Evolutionary conservation across 305 asterid genomes (phyloP).

Genomic region (Solanum hybrid): DNA sequence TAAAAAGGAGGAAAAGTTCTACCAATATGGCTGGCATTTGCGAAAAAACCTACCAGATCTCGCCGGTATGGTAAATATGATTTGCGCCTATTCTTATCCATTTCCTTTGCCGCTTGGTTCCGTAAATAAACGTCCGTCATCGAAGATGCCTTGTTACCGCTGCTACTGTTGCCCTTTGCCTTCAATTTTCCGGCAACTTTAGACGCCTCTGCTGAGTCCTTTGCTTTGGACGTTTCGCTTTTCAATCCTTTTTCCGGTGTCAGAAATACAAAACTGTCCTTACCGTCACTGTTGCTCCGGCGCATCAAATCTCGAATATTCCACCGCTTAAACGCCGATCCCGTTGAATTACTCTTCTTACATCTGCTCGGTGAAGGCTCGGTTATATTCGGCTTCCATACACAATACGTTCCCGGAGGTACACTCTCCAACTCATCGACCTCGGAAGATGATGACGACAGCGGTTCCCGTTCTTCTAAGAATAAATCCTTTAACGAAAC

Average conservation of each 20-base stretch:
- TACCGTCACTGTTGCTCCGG: slow-evolving; percentile 84
- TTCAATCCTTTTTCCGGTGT: slow-evolving; percentile 34
- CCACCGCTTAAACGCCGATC: slow-evolving; percentile 78
- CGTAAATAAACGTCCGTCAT: slow-evolving; percentile 57
- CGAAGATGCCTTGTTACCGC: slow-evolving; percentile 7
- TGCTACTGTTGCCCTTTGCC: slow-evolving; percentile 14
- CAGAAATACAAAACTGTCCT: slow-evolving; percentile 52
- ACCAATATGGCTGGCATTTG: slow-evolving; percentile 28
- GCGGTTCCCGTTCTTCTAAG: slow-evolving; percentile 23
- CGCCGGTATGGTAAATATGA: slow-evolving; percentile 73
- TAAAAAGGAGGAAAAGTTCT: slow-evolving; percentile 34
- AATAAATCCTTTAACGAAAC: slow-evolving; percentile 30
- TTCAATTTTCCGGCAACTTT: slow-evolving; percentile 8
- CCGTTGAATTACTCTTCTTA: slow-evolving; percentile 77
- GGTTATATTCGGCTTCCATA: slow-evolving; percentile 46
- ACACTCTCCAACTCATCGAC: slow-evolving; percentile 50
- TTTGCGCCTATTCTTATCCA: slow-evolving; percentile 40
- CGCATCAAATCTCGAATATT: slow-evolving; percentile 56
- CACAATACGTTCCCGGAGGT: slow-evolving; percentile 56
- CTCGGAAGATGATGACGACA: slow-evolving; percentile 49
- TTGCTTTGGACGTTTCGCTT: not conserved
- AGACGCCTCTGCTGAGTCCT: not conserved
- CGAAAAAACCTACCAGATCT: slow-evolving; percentile 66
- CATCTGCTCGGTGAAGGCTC: slow-evolving; percentile 32
- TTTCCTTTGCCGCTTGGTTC: slow-evolving; percentile 47